A percentile compares a stretch with the other conserved stretches of the same genome.
phyloP scores from a whole-genome alignment of 2,329 filamentous ascomycete genomes.

The Triangularia verruculosa region DNA sequence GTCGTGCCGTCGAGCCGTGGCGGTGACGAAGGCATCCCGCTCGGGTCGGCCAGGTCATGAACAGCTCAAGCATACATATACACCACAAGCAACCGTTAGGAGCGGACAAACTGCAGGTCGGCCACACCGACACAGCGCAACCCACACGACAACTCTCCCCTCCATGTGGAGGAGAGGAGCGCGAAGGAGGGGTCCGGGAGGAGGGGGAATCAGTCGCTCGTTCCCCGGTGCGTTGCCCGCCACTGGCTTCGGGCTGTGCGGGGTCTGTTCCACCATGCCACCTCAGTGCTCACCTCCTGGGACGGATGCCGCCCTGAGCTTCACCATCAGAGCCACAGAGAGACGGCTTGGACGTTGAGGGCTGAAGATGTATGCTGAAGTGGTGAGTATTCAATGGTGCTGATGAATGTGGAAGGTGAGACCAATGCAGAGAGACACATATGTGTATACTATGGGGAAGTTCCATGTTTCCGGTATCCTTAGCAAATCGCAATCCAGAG shows the following conservation, averaged over 20 bases:
- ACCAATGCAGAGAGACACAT: not conserved
- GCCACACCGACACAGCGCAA: not conserved
- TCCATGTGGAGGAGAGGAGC: not conserved
- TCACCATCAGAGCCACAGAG: not conserved
- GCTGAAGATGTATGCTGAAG: not conserved
- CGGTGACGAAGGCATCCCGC: not conserved
- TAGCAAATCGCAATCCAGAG: not conserved
- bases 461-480: not conserved
- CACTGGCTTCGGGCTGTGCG: slow-evolving; percentile 1
- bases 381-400: not conserved
- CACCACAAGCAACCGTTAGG: not conserved
- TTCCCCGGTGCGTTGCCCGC: not conserved
- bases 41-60: not conserved
- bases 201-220: not conserved
- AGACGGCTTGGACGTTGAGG: too few species aligned
- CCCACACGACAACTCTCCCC: not conserved
- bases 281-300: not conserved
- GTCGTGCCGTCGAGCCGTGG: not conserved
- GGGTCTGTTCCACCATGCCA: not conserved
- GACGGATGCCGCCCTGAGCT: not conserved
- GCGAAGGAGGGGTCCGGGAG: not conserved
- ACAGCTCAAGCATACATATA: too few species aligned
- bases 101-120: not conserved
- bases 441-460: not conserved
- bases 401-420: not conserved